Conservation (phyloP, 306 rosid genomes). For the Castanopsis chinensis region DNA sequence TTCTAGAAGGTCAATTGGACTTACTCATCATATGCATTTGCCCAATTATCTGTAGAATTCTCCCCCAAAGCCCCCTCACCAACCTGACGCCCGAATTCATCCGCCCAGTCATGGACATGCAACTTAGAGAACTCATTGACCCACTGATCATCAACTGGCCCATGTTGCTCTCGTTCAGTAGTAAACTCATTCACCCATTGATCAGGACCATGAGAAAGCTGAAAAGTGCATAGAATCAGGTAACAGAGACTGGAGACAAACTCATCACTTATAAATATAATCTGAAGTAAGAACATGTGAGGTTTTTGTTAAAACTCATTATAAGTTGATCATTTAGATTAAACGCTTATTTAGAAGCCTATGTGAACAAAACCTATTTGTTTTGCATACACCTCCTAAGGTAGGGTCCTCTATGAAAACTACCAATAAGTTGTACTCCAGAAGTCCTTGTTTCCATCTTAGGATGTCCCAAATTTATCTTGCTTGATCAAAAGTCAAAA, state of each 20-base stretch:
- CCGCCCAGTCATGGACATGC: slow-evolving; percentile 86
- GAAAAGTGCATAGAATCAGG: slow-evolving; percentile 35
- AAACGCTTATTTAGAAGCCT: neutral
- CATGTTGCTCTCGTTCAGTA: slow-evolving; percentile 38
- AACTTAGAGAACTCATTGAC: slow-evolving; percentile 86
- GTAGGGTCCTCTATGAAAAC: neutral
- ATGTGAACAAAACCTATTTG: neutral
- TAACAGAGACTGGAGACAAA: slow-evolving; percentile 1
- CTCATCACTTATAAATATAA: neutral
- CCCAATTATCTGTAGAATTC: slow-evolving; percentile 70
- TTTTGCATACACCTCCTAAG: neutral
- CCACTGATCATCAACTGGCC: slow-evolving; percentile 76
- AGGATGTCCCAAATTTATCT: neutral
- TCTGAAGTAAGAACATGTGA: neutral
- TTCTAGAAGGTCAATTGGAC: slow-evolving; percentile 28
- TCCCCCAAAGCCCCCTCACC: slow-evolving; percentile 73
- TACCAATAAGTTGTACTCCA: neutral
- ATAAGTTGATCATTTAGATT: too few relatives aligned
- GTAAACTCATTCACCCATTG: slow-evolving; percentile 89
- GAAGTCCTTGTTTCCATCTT: neutral
- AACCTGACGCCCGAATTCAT: slow-evolving; percentile 79
- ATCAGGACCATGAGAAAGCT: slow-evolving; percentile 61
- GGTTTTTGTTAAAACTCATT: too few relatives aligned
- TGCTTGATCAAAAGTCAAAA: neutral
- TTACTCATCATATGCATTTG: slow-evolving; percentile 83